phyloP scores from a whole-genome alignment of 495 filamentous ascomycete species.

The Neurospora sp. region DNA sequence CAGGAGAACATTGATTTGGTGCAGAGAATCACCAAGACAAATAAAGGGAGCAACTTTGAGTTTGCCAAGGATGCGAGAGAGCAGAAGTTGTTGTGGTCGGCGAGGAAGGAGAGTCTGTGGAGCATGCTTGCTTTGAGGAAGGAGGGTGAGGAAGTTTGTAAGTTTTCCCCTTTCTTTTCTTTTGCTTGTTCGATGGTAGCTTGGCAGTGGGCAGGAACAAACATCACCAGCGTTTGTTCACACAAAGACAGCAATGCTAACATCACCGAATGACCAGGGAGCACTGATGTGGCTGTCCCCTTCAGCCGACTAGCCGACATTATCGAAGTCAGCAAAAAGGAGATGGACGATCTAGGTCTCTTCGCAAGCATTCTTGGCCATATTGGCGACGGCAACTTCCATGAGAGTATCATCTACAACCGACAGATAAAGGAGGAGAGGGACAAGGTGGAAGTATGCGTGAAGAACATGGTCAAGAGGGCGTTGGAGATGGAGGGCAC shows the following conservation, averaged over 20 bases:
- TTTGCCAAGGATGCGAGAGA: conserved; percentile 61
- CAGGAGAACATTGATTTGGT: conserved; percentile 58
- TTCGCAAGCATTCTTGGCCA: conserved; percentile 80
- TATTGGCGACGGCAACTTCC: conserved; percentile 87
- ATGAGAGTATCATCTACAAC: conserved; percentile 82
- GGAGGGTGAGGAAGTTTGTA: conserved; percentile 49
- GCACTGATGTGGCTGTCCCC: conserved; percentile 85
- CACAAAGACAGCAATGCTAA: background rate
- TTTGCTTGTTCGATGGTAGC: background rate
- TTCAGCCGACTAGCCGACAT: conserved; percentile 80
- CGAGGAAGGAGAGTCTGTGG: conserved; percentile 68
- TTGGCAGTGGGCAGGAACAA: background rate
- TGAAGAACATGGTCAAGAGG: conserved; percentile 79
- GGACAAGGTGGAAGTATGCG: conserved; percentile 64
- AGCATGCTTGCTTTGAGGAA: conserved; percentile 60
- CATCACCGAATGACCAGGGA: conserved; percentile 25
- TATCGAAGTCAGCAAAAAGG: conserved; percentile 81
- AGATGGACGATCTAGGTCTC: conserved; percentile 73
- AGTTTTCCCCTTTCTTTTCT: conserved; percentile 10
- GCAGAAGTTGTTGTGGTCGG: conserved; percentile 63
- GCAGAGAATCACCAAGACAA: conserved; percentile 50
- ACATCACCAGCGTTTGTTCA: background rate
- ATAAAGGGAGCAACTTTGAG: conserved; percentile 59
- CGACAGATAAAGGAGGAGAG: conserved; percentile 53
- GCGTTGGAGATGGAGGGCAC: conserved; percentile 91